A percentile compares a stretch with the other conserved stretches of the same genome.
Conservation (phyloP, 2,329 filamentous ascomycete species). For the Davidsoniella virescens region DNA sequence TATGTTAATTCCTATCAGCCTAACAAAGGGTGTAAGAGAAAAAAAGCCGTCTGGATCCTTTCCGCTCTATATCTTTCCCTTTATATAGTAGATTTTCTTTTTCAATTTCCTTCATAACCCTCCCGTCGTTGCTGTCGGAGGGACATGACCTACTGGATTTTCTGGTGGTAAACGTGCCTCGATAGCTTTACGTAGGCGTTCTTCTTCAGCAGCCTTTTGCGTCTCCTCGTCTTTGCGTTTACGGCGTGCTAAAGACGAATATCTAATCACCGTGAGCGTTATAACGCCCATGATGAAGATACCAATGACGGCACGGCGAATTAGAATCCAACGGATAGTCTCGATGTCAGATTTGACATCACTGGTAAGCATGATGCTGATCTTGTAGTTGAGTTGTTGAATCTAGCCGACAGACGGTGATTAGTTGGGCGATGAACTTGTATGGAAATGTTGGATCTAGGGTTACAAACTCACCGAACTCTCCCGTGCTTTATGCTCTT, state of each 20-base stretch:
- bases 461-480: conserved; percentile 42
- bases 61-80: too few relatives aligned
- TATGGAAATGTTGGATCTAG: too few relatives aligned
- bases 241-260: conserved; percentile 39
- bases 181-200: neutral
- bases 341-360: conserved; percentile 89
- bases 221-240: conserved; percentile 19
- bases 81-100: too few relatives aligned
- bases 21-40: too few relatives aligned
- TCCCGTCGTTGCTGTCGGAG: too few relatives aligned
- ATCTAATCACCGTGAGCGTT: conserved; percentile 42
- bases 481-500: conserved; percentile 74
- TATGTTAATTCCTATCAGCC: too few relatives aligned
- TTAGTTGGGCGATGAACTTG: conserved; percentile 13
- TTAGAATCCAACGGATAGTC: conserved; percentile 71
- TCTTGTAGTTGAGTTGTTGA: conserved; percentile 92
- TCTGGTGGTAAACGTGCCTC: neutral
- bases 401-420: conserved; percentile 34
- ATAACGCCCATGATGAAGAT: conserved; percentile 50
- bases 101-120: too few relatives aligned
- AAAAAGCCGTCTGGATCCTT: too few relatives aligned
- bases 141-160: neutral
- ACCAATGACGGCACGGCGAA: conserved; percentile 45
- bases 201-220: conserved; percentile 19
- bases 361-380: conserved; percentile 75